Evolutionary conservation across 257 asterid species (phyloP).

Genomic region (Capsicum rhomboideum): DNA sequence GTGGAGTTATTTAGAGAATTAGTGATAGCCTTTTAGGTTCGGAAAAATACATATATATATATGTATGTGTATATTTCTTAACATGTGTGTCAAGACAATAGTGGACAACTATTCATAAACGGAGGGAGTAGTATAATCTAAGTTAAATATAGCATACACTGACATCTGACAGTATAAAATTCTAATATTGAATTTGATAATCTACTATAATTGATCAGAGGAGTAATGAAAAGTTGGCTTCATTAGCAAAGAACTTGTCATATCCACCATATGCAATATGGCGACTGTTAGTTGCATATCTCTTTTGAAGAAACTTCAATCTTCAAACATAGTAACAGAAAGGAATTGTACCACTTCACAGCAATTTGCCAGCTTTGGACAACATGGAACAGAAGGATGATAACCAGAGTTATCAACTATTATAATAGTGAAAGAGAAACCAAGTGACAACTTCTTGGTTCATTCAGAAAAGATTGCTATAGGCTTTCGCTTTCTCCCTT

Average conservation of each 20-base stretch:
- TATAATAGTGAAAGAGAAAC: not conserved
- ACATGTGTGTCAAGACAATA: too few species aligned
- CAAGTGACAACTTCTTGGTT: not conserved
- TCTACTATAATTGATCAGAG: not conserved
- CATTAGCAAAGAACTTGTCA: not conserved
- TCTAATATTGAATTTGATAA: not conserved
- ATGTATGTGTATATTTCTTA: too few species aligned
- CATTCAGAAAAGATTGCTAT: conserved; percentile 24
- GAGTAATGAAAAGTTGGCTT: not conserved
- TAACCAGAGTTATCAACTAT: not conserved
- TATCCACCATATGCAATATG: too few species aligned
- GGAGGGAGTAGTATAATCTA: too few species aligned
- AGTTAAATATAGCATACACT: too few species aligned
- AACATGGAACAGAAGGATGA: not conserved
- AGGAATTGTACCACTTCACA: not conserved
- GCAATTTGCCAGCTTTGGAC: not conserved
- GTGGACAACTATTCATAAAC: too few species aligned
- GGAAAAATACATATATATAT: too few species aligned
- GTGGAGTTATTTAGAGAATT: too few species aligned
- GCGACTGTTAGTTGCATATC: too few species aligned
- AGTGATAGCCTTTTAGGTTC: too few species aligned
- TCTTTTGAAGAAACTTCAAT: too few species aligned
- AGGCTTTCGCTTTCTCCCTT: conserved; percentile 28
- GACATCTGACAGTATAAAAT: too few species aligned
- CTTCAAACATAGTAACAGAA: not conserved